Evolutionary conservation across 2,329 filamentous ascomycete species (phyloP), one percentile per base, ranked within the genome.

Genomic region (Alternaria tenuissima): DNA sequence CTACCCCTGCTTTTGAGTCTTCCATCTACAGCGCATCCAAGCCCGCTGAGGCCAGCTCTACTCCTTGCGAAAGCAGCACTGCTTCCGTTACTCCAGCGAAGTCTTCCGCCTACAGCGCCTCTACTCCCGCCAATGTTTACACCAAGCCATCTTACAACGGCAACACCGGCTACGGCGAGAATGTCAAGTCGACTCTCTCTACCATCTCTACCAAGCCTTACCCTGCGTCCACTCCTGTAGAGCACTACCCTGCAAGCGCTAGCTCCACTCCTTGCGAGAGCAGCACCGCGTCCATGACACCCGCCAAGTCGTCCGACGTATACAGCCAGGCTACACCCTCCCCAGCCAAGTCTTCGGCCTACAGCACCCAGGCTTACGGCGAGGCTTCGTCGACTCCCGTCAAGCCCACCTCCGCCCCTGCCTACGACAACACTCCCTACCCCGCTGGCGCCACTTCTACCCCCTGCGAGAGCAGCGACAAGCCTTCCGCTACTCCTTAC

Each of bases 401-500:
- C 43, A 34, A 42, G 32, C 38, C 57, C 6, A 56, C 46, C 9
- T 42, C 48, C 30, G 47, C 54, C 34, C 53, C 55, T 32, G 53
- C 53, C 49, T 49, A 57, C 18, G 42, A 53, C n/a, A 46, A 52
- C 55, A 39, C 36, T 24, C 39, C 20, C 18, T 44, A 44, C 51
- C 56, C 52, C 32, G 30, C 59, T 43, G 52, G 57, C 22, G 38
- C 61, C 14, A 51, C 58, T 18, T 61, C 58, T 14, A 64, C 61
- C n/a, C 61, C 61, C 38, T 64, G 61, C 52, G 61, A 64, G 36
- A 55, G 57, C 46, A 52, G 55, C 46, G 57, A 57, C 39, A 59
- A 57, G 53, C 53, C 58, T 20, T 41, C 55, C 11, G 48, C 58
- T 16, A 57, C 62, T 22, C 57, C 61, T 18, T 26, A 16, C 16